Evolutionary conservation across 768 basidiomycete species (phyloP).

Genomic region (Boletus huronensis): DNA sequence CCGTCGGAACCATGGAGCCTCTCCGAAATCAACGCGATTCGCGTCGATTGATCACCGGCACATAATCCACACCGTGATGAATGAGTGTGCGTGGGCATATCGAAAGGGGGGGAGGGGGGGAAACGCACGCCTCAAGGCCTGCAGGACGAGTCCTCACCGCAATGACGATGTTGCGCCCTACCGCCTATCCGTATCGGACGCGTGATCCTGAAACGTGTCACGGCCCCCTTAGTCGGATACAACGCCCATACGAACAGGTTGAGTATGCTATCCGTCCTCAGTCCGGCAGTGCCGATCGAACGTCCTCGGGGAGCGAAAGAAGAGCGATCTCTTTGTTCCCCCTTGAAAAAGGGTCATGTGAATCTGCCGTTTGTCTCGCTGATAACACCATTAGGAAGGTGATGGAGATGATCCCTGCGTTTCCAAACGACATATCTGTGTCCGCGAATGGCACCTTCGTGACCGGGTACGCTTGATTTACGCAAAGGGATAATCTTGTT

Average conservation of each 20-base stretch:
- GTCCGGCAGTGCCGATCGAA: neutral
- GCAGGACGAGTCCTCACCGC: constrained; percentile 2
- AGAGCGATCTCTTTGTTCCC: neutral
- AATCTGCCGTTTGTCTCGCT: constrained; percentile 11
- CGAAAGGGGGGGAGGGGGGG: neutral
- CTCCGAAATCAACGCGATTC: neutral
- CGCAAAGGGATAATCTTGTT: constrained; percentile 15
- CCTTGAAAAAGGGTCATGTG: constrained; percentile 1
- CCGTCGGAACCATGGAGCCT: neutral
- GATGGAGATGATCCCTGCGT: constrained; percentile 7
- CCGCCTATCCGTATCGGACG: constrained; percentile 4
- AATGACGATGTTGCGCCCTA: constrained; percentile 13
- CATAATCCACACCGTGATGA: constrained; percentile 1
- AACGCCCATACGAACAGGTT: neutral
- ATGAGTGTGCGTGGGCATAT: neutral
- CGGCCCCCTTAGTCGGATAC: constrained; percentile 5
- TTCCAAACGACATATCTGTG: constrained; percentile 12
- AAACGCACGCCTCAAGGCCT: constrained; percentile 7
- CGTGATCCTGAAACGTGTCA: constrained; percentile 19
- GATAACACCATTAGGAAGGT: constrained; percentile 23
- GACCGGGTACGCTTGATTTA: constrained; percentile 8
- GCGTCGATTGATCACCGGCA: neutral
- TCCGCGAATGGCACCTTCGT: constrained; percentile 14
- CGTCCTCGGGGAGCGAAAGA: constrained; percentile 19
- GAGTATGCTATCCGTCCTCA: constrained; percentile 1